Evolutionary conservation across 75 land plant species (phyloP).

Genomic region (Pinus tabuliformis): DNA sequence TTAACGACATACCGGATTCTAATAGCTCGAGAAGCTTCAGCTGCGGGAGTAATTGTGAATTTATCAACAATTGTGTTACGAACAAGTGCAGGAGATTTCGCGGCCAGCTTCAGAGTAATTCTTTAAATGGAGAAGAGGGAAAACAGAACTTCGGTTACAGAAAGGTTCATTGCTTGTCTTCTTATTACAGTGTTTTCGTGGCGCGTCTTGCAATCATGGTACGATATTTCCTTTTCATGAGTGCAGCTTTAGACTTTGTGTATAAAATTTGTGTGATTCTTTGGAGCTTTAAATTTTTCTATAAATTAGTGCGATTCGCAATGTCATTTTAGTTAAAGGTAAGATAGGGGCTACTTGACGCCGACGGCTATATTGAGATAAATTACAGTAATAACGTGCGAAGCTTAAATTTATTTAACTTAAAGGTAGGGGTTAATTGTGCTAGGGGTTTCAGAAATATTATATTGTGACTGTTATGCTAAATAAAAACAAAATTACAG

Average conservation of each 20-base stretch:
- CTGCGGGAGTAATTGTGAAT: not conserved
- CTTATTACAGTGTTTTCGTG: constrained; percentile 74
- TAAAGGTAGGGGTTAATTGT: too few species aligned
- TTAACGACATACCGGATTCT: not conserved
- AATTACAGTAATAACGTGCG: not conserved
- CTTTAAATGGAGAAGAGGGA: not conserved
- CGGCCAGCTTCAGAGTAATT: not conserved
- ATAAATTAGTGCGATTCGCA: too few species aligned
- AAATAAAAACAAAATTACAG: too few species aligned
- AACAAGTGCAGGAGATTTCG: not conserved
- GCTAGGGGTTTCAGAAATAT: too few species aligned
- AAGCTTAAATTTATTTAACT: too few species aligned
- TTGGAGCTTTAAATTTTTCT: not conserved
- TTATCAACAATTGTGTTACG: not conserved
- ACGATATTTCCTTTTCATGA: not conserved
- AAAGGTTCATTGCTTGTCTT: constrained; percentile 40
- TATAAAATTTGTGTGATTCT: not conserved
- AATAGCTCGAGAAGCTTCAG: not conserved
- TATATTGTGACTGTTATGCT: too few species aligned
- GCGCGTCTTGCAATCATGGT: constrained; percentile 89
- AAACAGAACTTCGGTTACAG: not conserved
- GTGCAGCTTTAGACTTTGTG: too few species aligned
- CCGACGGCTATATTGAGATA: not conserved
- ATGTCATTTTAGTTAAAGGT: too few species aligned
- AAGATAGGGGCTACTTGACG: too few species aligned